Evolutionary conservation across 768 basidiomycete genomes (phyloP).

Genomic region (Tricholoma sp.): DNA sequence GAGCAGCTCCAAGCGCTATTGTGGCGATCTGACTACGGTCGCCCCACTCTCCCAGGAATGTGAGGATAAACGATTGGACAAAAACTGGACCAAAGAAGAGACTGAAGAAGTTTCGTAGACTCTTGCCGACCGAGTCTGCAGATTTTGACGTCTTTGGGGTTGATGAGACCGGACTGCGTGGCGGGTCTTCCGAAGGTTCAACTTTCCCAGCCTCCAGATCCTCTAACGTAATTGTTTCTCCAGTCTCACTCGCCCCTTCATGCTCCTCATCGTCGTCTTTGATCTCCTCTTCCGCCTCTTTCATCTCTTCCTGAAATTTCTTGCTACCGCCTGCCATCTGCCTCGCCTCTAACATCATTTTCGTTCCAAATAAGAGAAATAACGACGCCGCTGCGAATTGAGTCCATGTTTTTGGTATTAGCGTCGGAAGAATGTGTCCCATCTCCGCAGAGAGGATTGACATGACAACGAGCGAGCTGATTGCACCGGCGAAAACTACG

Average conservation of each 20-base stretch:
- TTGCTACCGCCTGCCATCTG: constrained; percentile 73
- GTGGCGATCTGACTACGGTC: constrained; percentile 97
- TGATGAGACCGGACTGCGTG: constrained; percentile 10
- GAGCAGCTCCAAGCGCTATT: constrained; percentile 90
- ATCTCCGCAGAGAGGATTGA: constrained; percentile 90
- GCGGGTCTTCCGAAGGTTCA: constrained; percentile 4
- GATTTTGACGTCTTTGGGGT: constrained; percentile 19
- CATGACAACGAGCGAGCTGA: constrained; percentile 87
- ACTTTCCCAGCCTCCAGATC: constrained; percentile 67
- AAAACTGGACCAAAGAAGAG: constrained; percentile 88
- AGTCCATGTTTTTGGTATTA: constrained; percentile 72
- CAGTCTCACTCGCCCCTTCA: constrained; percentile 33
- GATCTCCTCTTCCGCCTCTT: constrained; percentile 94
- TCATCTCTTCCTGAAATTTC: constrained; percentile 91
- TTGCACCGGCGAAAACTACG: constrained; percentile 84
- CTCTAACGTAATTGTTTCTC: constrained; percentile 56
- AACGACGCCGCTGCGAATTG: constrained; percentile 71
- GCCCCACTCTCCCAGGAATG: constrained; percentile 99
- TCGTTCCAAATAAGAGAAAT: constrained; percentile 86
- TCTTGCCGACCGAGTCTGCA: constrained; percentile 36
- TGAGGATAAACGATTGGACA: constrained; percentile 90
- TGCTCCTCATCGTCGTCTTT: constrained; percentile 65
- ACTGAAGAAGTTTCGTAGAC: constrained; percentile 77
- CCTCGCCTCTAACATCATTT: constrained; percentile 84
- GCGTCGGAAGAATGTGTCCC: constrained; percentile 82